Conservation (phyloP, 2,329 filamentous ascomycete genomes). For the Periglandula ipomoeae region DNA sequence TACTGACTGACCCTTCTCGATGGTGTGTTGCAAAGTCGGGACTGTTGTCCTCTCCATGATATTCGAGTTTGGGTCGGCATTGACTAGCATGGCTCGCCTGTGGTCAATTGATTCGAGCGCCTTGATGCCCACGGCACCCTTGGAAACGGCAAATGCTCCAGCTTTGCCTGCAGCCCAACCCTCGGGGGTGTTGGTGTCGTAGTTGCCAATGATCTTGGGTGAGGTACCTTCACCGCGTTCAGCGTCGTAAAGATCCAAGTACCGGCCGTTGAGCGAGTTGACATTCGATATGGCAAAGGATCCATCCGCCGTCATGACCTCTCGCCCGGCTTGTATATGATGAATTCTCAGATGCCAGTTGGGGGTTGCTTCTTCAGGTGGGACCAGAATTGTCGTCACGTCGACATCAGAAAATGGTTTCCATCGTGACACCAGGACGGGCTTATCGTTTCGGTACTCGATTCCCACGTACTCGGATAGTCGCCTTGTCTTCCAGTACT, state of each 20-base stretch:
- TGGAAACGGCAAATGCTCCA: no score
- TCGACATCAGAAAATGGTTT: neutral
- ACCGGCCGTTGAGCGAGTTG: conserved; percentile 36
- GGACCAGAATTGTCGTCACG: conserved; percentile 51
- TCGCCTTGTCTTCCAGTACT: conserved; percentile 70
- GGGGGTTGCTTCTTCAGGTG: conserved; percentile 45
- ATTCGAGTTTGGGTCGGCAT: no score
- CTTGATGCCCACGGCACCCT: no score
- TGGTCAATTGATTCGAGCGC: no score
- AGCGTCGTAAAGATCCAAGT: conserved; percentile 40
- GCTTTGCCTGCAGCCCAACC: conserved; percentile 40
- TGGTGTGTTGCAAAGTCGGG: no score
- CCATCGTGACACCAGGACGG: neutral
- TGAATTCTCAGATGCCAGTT: conserved; percentile 66
- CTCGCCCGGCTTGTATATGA: conserved; percentile 47
- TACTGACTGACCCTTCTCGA: no score
- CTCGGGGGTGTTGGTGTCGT: conserved; percentile 46
- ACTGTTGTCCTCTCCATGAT: no score
- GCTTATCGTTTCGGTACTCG: conserved; percentile 40
- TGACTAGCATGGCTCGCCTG: no score
- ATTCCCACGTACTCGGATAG: conserved; percentile 56
- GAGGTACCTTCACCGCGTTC: conserved; percentile 38
- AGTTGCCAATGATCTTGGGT: conserved; percentile 51
- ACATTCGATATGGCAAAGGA: conserved; percentile 60
- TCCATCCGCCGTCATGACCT: conserved; percentile 64